Evolutionary conservation across 306 rosid species (phyloP).

Genomic region (Glycine latifolia): DNA sequence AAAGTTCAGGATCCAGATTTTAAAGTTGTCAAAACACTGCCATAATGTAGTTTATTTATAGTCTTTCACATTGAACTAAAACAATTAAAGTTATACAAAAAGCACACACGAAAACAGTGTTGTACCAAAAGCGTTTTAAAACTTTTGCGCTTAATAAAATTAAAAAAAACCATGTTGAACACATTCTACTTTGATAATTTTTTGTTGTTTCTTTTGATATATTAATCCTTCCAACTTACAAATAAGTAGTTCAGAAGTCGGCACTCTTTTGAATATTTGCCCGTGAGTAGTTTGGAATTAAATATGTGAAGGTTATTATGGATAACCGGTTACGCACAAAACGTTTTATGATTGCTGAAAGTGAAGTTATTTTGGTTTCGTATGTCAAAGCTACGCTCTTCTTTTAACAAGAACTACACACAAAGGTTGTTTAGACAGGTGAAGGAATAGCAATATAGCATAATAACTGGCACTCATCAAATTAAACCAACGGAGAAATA

Average conservation of each 20-base stretch:
- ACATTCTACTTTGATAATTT: conserved; percentile 18
- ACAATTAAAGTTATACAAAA: background rate
- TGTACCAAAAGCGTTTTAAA: background rate
- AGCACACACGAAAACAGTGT: conserved; percentile 2
- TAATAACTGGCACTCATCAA: background rate
- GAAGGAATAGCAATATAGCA: conserved; percentile 14
- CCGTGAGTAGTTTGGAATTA: conserved; percentile 31
- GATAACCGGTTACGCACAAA: conserved; percentile 18
- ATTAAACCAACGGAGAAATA: background rate
- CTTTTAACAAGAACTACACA: conserved; percentile 23
- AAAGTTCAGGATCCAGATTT: background rate
- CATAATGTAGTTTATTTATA: conserved; percentile 1
- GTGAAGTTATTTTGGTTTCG: conserved; percentile 26
- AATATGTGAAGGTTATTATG: background rate
- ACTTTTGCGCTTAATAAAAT: background rate
- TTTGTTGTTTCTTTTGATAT: background rate
- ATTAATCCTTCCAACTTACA: background rate
- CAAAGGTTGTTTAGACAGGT: conserved; percentile 40
- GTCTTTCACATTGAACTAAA: conserved; percentile 19
- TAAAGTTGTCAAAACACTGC: conserved; percentile 20
- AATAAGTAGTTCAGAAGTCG: conserved; percentile 30
- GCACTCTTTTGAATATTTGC: conserved; percentile 42
- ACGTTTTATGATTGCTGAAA: conserved; percentile 1
- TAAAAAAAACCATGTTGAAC: background rate
- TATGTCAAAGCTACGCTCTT: conserved; percentile 24